Evolutionary conservation across 805 yeast genomes (phyloP).

Genomic region (Kluyveromyces nonfermentans): DNA sequence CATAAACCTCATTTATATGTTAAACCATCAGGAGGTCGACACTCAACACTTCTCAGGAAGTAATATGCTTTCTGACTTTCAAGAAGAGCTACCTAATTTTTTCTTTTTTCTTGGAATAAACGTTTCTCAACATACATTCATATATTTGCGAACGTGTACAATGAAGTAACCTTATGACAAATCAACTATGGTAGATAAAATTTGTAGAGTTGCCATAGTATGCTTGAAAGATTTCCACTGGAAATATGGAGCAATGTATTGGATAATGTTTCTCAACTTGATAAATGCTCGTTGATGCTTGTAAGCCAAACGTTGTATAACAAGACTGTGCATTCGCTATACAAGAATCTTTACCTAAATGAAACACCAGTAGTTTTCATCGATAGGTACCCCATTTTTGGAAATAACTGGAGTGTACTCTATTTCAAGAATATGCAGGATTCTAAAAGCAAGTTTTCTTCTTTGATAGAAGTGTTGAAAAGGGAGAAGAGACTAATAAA

Average conservation of each 20-base stretch:
- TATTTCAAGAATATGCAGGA: slow-evolving; percentile 8
- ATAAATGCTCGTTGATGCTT: slow-evolving; percentile 19
- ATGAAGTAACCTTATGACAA: background rate
- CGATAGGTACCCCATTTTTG: slow-evolving; percentile 18
- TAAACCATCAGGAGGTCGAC: no score
- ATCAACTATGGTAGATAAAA: no score
- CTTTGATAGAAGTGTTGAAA: slow-evolving; percentile 16
- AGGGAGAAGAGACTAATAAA: slow-evolving; percentile 15
- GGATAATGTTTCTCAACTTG: slow-evolving; percentile 16
- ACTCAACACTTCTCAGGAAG: no score
- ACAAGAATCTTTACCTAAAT: slow-evolving; percentile 20
- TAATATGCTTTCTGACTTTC: no score
- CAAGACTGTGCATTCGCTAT: slow-evolving; percentile 14
- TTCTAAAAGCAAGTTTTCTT: slow-evolving; percentile 11
- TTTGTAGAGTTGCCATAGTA: background rate
- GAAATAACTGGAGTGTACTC: slow-evolving; percentile 22
- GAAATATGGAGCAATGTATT: slow-evolving; percentile 15
- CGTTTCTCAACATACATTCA: no score
- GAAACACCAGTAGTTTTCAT: slow-evolving; percentile 18
- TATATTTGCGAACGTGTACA: no score
- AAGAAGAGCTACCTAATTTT: no score
- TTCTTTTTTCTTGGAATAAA: background rate
- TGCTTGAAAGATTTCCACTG: slow-evolving; percentile 19
- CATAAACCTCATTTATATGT: no score
- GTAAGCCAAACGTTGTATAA: slow-evolving; percentile 13